Evolutionary conservation across 2,329 filamentous ascomycete species (phyloP).

Genomic region (Didymella keratinophila): DNA sequence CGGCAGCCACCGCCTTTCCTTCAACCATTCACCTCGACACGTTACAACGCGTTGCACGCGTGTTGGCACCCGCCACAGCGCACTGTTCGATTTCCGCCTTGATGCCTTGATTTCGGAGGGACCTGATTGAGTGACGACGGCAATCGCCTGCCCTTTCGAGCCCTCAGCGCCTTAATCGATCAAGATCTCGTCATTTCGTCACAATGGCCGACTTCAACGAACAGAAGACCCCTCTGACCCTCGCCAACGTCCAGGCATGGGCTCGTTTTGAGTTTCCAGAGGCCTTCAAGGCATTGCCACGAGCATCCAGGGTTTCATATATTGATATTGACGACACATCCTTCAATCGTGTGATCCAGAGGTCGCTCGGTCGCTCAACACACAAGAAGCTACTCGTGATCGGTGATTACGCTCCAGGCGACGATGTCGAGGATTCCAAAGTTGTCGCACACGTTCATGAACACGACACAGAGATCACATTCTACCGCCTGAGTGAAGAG

Average conservation of each 20-base stretch:
- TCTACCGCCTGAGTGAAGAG: slow-evolving; percentile 35
- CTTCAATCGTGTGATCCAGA: slow-evolving; percentile 36
- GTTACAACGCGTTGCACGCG: slow-evolving; percentile 23
- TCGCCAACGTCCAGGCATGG: slow-evolving; percentile 36
- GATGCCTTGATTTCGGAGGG: slow-evolving; percentile 17
- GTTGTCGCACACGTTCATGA: slow-evolving; percentile 40
- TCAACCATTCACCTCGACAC: slow-evolving; percentile 24
- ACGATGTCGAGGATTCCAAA: slow-evolving; percentile 33
- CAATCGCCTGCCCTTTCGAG: slow-evolving; percentile 19
- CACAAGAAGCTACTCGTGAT: slow-evolving; percentile 42
- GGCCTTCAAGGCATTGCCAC: slow-evolving; percentile 31
- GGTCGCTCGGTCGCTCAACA: slow-evolving; percentile 36
- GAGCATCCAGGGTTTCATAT: slow-evolving; percentile 31
- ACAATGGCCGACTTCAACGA: slow-evolving; percentile 40
- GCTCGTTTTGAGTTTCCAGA: slow-evolving; percentile 32
- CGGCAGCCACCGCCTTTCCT: slow-evolving; percentile 22
- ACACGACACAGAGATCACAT: slow-evolving; percentile 39
- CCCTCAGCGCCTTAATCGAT: slow-evolving; percentile 5
- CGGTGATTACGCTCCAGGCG: slow-evolving; percentile 40
- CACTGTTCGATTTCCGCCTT: slow-evolving; percentile 22
- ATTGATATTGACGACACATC: slow-evolving; percentile 37
- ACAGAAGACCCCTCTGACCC: slow-evolving; percentile 36
- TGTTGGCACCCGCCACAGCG: slow-evolving; percentile 19
- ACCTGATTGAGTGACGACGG: slow-evolving; percentile 16
- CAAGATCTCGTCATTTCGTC: slow-evolving; percentile 1